phyloP scores from a whole-genome alignment of 208 protist genomes.

The Wallacemonas sp. region DNA sequence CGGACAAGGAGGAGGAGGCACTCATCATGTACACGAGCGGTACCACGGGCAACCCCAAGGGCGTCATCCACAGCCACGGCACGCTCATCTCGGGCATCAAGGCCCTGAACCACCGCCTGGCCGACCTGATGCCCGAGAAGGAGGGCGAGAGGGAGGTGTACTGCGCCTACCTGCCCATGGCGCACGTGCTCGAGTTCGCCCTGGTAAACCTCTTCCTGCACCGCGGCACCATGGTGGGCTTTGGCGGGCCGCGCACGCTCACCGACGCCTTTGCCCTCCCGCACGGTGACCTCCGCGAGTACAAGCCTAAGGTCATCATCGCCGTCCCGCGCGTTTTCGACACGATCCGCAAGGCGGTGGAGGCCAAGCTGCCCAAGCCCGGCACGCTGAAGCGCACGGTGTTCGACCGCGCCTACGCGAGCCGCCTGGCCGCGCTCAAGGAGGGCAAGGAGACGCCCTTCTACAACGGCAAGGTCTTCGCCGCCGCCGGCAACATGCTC shows the following conservation, averaged over 20 bases:
- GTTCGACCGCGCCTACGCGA: conserved; percentile 60
- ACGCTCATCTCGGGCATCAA: conserved; percentile 38
- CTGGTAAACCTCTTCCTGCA: conserved; percentile 43
- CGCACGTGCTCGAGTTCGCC: conserved; percentile 76
- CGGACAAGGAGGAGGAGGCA: conserved; percentile 38
- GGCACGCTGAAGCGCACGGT: conserved; percentile 43
- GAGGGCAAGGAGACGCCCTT: conserved; percentile 55
- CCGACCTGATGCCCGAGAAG: conserved; percentile 36
- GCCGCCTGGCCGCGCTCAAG: conserved; percentile 33
- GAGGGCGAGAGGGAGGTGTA: conserved; percentile 43
- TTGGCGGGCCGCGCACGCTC: conserved; percentile 48
- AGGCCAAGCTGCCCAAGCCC: conserved; percentile 39
- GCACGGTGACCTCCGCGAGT: conserved; percentile 60
- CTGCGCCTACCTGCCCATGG: conserved; percentile 70
- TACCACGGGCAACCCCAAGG: conserved; percentile 75
- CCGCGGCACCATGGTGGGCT: conserved; percentile 43
- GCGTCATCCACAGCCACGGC: conserved; percentile 59
- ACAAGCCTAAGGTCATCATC: conserved; percentile 58
- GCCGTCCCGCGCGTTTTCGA: conserved; percentile 76
- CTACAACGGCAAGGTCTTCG: conserved; percentile 73
- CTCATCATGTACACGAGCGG: conserved; percentile 82
- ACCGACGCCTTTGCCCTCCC: conserved; percentile 34
- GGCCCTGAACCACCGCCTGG: conserved; percentile 28
- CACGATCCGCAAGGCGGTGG: conserved; percentile 66
- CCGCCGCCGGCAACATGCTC: conserved; percentile 32